These are phyloP conservation scores for Phytophthora melonis DNA, from an alignment of 352 stramenopile genomes.

Conservation along the genomic window DNA sequence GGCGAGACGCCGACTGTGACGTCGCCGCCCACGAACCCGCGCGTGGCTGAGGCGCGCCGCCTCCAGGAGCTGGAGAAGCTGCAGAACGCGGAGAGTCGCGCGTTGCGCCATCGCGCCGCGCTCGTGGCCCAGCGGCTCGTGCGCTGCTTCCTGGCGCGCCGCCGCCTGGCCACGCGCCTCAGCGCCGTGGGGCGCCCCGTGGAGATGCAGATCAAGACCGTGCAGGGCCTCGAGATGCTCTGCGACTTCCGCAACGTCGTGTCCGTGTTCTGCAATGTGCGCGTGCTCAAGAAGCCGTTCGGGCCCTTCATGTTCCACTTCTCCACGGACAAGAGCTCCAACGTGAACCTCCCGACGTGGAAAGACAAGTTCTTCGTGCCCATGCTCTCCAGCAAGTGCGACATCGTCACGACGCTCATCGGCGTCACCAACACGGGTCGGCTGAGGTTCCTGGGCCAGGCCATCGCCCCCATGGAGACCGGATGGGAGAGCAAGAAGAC, in stretches of 20 bases:
- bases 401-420: conserved; percentile 81
- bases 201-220: conserved; percentile 59
- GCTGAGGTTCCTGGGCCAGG: conserved; percentile 75
- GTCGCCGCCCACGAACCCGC: conserved; percentile 9
- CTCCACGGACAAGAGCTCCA: conserved; percentile 60
- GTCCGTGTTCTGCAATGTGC: conserved; percentile 79
- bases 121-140: conserved; percentile 45
- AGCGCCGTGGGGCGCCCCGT: conserved; percentile 71
- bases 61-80: conserved; percentile 41
- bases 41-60: conserved; percentile 19
- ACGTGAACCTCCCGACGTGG: conserved; percentile 69
- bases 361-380: conserved; percentile 79
- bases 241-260: conserved; percentile 80
- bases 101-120: conserved; percentile 46
- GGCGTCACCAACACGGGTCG: conserved; percentile 65
- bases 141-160: conserved; percentile 50
- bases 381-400: conserved; percentile 84
- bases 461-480: conserved; percentile 60
- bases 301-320: conserved; percentile 91
- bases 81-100: conserved; percentile 31
- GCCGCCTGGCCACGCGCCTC: conserved; percentile 44
- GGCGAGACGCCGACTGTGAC: conserved; percentile 4
- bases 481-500: conserved; percentile 67
- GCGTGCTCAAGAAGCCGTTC: conserved; percentile 88
- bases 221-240: conserved; percentile 71